Evolutionary conservation across 768 basidiomycete genomes (phyloP).

Genomic region (Hericium rajendrae): DNA sequence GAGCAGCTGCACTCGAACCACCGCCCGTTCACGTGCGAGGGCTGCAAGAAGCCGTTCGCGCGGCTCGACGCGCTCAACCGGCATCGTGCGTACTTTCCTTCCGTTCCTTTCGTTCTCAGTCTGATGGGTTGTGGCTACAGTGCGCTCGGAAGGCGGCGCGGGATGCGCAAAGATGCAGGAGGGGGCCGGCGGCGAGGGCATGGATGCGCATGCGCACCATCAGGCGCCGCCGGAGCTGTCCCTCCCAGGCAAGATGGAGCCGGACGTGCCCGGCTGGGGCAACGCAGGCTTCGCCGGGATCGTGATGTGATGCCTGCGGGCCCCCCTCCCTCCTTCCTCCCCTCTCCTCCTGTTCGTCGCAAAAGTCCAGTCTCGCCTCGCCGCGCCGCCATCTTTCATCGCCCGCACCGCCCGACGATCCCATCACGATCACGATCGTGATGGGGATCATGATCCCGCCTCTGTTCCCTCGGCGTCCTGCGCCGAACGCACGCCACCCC

Average conservation of each 20-base stretch:
- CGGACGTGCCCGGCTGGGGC: background rate
- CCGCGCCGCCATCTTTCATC: background rate
- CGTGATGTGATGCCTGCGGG: background rate
- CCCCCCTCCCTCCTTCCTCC: background rate
- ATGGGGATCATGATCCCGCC: background rate
- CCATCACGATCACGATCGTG: background rate
- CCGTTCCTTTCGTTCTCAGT: background rate
- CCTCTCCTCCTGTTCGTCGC: background rate
- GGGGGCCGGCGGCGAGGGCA: background rate
- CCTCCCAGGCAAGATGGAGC: background rate
- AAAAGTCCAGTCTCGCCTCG: background rate
- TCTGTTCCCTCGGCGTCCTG: too few species aligned
- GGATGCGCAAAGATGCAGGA: conserved; percentile 52
- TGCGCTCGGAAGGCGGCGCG: conserved; percentile 74
- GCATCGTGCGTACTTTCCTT: conserved; percentile 55
- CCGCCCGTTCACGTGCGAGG: conserved; percentile 86
- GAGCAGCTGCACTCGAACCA: conserved; percentile 92
- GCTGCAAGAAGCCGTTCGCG: conserved; percentile 89
- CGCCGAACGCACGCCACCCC: too few species aligned
- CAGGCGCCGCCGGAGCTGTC: background rate
- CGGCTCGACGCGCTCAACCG: conserved; percentile 91
- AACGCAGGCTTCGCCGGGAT: background rate
- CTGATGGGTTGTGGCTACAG: conserved; percentile 24
- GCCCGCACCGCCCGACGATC: background rate
- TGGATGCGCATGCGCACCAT: background rate